Conservation (phyloP, 1,139 yeast genomes). For the Suhomyces maxii region DNA sequence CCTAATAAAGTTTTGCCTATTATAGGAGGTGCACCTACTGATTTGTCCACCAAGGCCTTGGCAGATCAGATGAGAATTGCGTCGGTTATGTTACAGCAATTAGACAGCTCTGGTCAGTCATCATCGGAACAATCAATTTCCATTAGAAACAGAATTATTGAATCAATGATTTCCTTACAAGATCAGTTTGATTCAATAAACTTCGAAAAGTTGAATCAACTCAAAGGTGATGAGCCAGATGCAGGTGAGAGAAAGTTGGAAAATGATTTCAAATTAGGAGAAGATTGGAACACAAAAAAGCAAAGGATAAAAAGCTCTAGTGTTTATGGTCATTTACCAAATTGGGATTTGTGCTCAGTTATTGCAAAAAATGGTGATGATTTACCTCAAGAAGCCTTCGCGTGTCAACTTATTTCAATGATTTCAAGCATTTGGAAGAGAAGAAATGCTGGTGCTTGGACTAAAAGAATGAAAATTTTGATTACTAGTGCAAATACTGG, state of each 20-base stretch:
- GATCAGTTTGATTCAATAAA: slow-evolving; percentile 57
- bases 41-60: too few species aligned
- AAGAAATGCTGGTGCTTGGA: slow-evolving; percentile 69
- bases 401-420: slow-evolving; percentile 87
- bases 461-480: slow-evolving; percentile 85
- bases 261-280: slow-evolving; percentile 89
- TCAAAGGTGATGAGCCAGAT: slow-evolving; percentile 22
- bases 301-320: slow-evolving; percentile 76
- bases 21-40: too few species aligned
- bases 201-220: slow-evolving; percentile 44
- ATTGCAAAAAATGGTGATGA: slow-evolving; percentile 97
- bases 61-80: slow-evolving; percentile 96
- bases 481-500: slow-evolving; percentile 91
- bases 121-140: slow-evolving; percentile 73
- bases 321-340: slow-evolving; percentile 77
- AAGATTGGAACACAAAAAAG: slow-evolving; percentile 86
- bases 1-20: too few species aligned
- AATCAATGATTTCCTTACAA: slow-evolving; percentile 87
- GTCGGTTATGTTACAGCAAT: slow-evolving; percentile 86
- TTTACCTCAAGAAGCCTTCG: slow-evolving; percentile 94
- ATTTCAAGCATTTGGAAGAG: slow-evolving; percentile 82
- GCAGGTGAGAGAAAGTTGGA: slow-evolving; percentile 93
- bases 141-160: slow-evolving; percentile 74
- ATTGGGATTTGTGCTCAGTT: slow-evolving; percentile 94
- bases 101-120: slow-evolving; percentile 69